phyloP scores from a whole-genome alignment of 2,329 filamentous ascomycete genomes.

The Cercospora canescens region DNA sequence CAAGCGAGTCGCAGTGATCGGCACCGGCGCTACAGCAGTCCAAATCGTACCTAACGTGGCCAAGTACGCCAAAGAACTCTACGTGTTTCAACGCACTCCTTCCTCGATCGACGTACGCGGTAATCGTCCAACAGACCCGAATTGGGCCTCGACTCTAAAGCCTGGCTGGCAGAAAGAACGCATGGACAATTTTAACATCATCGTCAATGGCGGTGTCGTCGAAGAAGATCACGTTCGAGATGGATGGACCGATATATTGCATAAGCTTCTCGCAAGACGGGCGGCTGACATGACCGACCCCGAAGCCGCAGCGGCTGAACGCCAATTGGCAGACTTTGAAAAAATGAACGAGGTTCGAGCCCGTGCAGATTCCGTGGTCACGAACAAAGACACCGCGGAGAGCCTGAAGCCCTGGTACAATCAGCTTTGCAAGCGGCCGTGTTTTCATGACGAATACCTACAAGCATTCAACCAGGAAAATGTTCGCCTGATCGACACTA shows the following conservation, averaged over 20 bases:
- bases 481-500: slow-evolving; percentile 61
- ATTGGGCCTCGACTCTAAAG: slow-evolving; percentile 32
- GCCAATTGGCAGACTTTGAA: slow-evolving; percentile 26
- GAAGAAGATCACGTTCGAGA: slow-evolving; percentile 31
- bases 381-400: slow-evolving; percentile 52
- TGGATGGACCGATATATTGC: slow-evolving; percentile 27
- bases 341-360: slow-evolving; percentile 45
- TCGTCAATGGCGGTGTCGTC: slow-evolving; percentile 22
- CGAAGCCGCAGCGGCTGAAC: slow-evolving; percentile 19
- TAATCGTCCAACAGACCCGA: slow-evolving; percentile 45
- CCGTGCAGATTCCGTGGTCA: slow-evolving; percentile 51
- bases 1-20: slow-evolving; percentile 29
- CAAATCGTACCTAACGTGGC: slow-evolving; percentile 44
- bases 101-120: slow-evolving; percentile 36
- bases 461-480: slow-evolving; percentile 58
- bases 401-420: slow-evolving; percentile 61
- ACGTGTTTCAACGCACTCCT: slow-evolving; percentile 47
- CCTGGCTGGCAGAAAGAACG: slow-evolving; percentile 54
- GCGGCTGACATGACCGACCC: slow-evolving; percentile 14
- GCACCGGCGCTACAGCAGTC: slow-evolving; percentile 30
- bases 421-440: slow-evolving; percentile 62
- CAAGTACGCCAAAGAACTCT: slow-evolving; percentile 38
- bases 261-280: slow-evolving; percentile 22
- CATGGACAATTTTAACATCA: slow-evolving; percentile 44
- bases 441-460: slow-evolving; percentile 61